A percentile compares a stretch with the other conserved stretches of the same genome.
phyloP scores from a whole-genome alignment of 495 filamentous ascomycete genomes.

The Tricharina praecox region DNA sequence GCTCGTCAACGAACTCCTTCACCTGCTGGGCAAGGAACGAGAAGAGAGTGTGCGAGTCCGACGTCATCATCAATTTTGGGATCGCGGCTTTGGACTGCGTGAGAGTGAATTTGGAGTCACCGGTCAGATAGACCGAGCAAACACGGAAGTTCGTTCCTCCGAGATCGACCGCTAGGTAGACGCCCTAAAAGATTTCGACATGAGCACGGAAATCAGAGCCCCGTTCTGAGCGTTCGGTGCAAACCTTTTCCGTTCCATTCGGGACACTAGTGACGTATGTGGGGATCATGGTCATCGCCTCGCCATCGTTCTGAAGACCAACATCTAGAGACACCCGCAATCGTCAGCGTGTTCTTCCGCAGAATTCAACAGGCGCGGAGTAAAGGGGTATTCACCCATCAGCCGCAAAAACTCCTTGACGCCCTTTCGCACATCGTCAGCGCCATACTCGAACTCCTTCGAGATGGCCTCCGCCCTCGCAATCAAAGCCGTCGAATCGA shows the following conservation, averaged over 20 bases:
- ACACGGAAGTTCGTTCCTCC: slow-evolving; percentile 97
- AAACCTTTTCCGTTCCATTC: slow-evolving; percentile 88
- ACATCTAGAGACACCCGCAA: slow-evolving; percentile 39
- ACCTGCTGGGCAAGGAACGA: slow-evolving; percentile 85
- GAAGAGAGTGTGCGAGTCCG: slow-evolving; percentile 78
- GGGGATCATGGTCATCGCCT: slow-evolving; percentile 83
- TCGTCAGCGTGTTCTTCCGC: background rate
- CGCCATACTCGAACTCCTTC: slow-evolving; percentile 68
- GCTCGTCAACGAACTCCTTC: slow-evolving; percentile 63
- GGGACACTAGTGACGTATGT: slow-evolving; percentile 91
- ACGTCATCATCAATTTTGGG: slow-evolving; percentile 75
- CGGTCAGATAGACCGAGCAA: slow-evolving; percentile 80
- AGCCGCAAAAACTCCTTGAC: slow-evolving; percentile 72
- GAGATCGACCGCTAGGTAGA: slow-evolving; percentile 91
- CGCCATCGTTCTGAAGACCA: slow-evolving; percentile 48
- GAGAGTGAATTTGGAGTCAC: slow-evolving; percentile 80
- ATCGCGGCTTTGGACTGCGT: slow-evolving; percentile 85
- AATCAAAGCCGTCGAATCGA: slow-evolving; percentile 38
- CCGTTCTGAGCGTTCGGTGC: background rate
- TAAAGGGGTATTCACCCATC: slow-evolving; percentile 47
- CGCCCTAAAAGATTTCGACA: slow-evolving; percentile 42
- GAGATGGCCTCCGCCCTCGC: slow-evolving; percentile 64
- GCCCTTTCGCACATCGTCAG: slow-evolving; percentile 58
- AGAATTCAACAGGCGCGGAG: background rate
- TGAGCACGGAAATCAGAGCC: background rate